Conservation (phyloP, 805 yeast species). For the Cyberlindnera euphorbiiphila region DNA sequence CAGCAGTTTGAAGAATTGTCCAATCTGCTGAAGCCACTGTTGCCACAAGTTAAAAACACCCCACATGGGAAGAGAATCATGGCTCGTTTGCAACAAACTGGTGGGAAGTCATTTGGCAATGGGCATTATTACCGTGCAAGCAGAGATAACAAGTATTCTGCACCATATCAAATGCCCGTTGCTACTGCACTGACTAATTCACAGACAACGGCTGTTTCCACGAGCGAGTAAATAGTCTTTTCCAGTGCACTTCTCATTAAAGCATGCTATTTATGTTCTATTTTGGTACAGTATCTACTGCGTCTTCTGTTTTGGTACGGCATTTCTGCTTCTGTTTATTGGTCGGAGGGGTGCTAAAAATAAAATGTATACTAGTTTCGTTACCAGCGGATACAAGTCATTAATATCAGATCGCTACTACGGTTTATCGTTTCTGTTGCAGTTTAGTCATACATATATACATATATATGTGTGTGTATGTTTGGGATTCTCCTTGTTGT, state of each 20-base stretch:
- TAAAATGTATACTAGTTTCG: too few relatives aligned
- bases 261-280: too few relatives aligned
- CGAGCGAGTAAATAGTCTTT: background rate
- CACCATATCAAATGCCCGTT: background rate
- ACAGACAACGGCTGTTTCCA: background rate
- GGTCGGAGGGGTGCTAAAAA: too few relatives aligned
- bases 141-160: background rate
- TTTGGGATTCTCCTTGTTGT: background rate
- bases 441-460: background rate
- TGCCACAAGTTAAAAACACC: slow-evolving; percentile 77
- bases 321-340: too few relatives aligned
- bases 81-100: slow-evolving; percentile 47
- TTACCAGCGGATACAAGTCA: too few relatives aligned
- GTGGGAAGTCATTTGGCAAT: slow-evolving; percentile 5
- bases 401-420: too few relatives aligned
- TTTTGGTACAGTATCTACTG: too few relatives aligned
- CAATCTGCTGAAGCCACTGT: slow-evolving; percentile 61
- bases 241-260: too few relatives aligned
- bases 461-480: background rate
- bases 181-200: background rate
- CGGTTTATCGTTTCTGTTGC: too few relatives aligned
- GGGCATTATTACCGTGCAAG: background rate
- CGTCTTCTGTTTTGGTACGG: too few relatives aligned
- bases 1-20: slow-evolving; percentile 53
- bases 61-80: slow-evolving; percentile 95